These are phyloP conservation scores for Diutina neorugosa DNA, from an alignment of 1,139 yeast genomes.

Conservation along the genomic window DNA sequence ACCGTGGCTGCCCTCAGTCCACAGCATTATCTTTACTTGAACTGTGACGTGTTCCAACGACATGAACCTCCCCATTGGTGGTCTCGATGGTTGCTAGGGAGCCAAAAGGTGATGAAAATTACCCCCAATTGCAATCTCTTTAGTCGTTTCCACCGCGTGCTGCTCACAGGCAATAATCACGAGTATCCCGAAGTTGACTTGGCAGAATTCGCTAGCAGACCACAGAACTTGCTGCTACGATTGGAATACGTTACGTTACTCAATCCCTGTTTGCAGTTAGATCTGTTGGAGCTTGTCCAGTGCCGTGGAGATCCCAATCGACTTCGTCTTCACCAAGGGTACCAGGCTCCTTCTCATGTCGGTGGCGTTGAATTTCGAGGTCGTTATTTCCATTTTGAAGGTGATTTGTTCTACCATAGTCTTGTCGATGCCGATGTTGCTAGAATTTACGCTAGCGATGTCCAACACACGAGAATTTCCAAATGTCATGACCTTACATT, in stretches of 20 bases:
- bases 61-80: neutral
- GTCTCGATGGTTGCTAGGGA: neutral
- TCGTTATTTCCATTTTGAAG: neutral
- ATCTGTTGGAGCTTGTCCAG: neutral
- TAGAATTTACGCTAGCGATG: neutral
- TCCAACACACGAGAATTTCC: neutral
- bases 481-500: neutral
- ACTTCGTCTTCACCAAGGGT: neutral
- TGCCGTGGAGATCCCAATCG: conserved; percentile 1
- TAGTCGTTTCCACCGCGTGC: neutral
- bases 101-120: neutral
- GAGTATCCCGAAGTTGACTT: neutral
- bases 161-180: neutral
- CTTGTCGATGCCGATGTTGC: neutral
- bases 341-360: neutral
- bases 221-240: neutral
- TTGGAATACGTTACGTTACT: neutral
- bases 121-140: neutral
- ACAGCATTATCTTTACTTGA: neutral
- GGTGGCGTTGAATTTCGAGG: neutral
- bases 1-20: neutral
- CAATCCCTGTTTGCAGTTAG: neutral
- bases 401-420: neutral
- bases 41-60: neutral
- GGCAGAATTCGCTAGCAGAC: neutral